Evolutionary conservation across 495 filamentous ascomycete genomes (phyloP).

Genomic region (Penicillium flavigenum): DNA sequence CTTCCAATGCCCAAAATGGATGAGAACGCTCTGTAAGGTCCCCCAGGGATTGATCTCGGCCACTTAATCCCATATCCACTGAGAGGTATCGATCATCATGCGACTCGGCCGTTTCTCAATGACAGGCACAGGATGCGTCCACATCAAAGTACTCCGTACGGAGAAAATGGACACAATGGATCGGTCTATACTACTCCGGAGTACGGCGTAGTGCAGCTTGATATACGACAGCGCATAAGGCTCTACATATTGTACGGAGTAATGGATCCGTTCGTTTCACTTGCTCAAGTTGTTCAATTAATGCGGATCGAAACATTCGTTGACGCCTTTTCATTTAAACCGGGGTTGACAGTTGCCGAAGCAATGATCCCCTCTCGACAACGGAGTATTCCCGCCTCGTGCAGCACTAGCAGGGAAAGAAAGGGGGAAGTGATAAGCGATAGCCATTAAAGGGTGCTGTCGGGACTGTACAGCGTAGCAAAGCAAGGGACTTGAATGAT

Average conservation of each 20-base stretch:
- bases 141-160: background rate
- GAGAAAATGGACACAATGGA: constrained; percentile 2
- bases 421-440: constrained; percentile 15
- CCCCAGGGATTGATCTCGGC: constrained; percentile 19
- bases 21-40: constrained; percentile 15
- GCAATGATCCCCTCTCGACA: constrained; percentile 6
- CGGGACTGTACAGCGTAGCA: constrained; percentile 20
- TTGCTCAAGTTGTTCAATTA: background rate
- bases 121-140: background rate
- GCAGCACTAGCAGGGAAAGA: background rate
- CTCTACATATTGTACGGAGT: background rate
- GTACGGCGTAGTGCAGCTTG: background rate
- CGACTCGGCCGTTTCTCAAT: constrained; percentile 29
- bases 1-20: constrained; percentile 9
- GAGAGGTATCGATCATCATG: constrained; percentile 15
- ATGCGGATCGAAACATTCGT: constrained; percentile 4
- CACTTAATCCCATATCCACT: constrained; percentile 1
- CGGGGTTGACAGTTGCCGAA: constrained; percentile 11
- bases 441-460: constrained; percentile 6
- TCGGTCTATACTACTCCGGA: background rate
- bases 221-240: background rate
- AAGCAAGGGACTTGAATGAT: constrained; percentile 30
- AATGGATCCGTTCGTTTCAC: constrained; percentile 3
- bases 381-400: constrained; percentile 8
- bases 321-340: constrained; percentile 2